These are phyloP conservation scores for Fibroporia radiculosa DNA, from an alignment of 768 basidiomycete genomes.

Conservation along the genomic window DNA sequence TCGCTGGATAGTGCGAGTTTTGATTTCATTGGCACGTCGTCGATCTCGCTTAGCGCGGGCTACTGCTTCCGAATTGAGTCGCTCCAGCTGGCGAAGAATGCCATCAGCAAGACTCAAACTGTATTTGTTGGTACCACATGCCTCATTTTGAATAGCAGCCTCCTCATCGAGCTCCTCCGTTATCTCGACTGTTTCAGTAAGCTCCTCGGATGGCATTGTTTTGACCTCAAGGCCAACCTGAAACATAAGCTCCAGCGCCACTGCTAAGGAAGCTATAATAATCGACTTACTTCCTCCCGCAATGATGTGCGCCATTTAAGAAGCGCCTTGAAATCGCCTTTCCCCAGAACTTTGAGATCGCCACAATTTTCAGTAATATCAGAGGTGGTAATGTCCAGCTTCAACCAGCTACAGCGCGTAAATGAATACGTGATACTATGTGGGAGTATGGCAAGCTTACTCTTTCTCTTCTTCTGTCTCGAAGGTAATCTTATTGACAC, in stretches of 20 bases:
- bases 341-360: constrained; percentile 95
- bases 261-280: background rate
- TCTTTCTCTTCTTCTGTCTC: constrained; percentile 77
- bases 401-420: constrained; percentile 52
- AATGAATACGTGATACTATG: background rate
- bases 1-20: constrained; percentile 79
- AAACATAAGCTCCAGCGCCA: background rate
- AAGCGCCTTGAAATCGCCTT: constrained; percentile 91
- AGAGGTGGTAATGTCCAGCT: constrained; percentile 58
- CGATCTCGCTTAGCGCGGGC: constrained; percentile 73
- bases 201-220: constrained; percentile 62
- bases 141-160: constrained; percentile 84
- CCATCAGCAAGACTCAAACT: constrained; percentile 4
- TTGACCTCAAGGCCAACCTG: constrained; percentile 84
- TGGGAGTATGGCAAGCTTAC: constrained; percentile 29
- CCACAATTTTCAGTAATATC: constrained; percentile 81
- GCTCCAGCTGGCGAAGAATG: constrained; percentile 55
- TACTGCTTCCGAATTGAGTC: constrained; percentile 68
- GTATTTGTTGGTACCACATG: constrained; percentile 25
- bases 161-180: constrained; percentile 77
- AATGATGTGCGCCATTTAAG: constrained; percentile 87
- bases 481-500: constrained; percentile 72
- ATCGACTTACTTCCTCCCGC: constrained; percentile 79
- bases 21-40: constrained; percentile 82
- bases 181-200: constrained; percentile 64